Evolutionary conservation across 2,329 filamentous ascomycete genomes (phyloP), one percentile per base, ranked within the genome.

Genomic region (Neofusicoccum kwambonambiense): DNA sequence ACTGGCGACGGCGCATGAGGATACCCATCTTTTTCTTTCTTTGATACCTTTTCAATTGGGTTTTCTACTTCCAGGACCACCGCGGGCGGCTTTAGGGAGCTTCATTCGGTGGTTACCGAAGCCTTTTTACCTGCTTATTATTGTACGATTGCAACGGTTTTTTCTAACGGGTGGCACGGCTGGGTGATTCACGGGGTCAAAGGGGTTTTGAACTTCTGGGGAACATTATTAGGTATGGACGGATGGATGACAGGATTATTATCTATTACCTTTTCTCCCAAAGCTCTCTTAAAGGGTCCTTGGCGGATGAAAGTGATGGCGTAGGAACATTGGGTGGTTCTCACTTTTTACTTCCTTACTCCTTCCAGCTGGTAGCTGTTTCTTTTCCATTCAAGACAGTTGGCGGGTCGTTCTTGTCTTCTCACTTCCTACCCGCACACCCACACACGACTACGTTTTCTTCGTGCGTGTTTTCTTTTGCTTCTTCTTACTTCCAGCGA

Each of bases 121-220:
- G 31, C 42, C 17, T 37, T 60, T 47, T 47, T 19, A 34, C 41
- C 35, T 44, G 12, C 17, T 42, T 42, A 42, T 22, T 56, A 56
- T 45, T 60, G 56, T 60, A 60, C 56, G 56, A 60, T 60, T 22
- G 56, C 41, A 60, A 60, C 56, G 56, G 56, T 37, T 52, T 52
- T 17, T 60, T 47, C 42, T 47, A 19, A 60, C 41, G 56, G 54
- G 56, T 47, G 42, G 42, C 42, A 60, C 31, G 56, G 56, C 17
- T 47, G 15, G 42, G 56, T n/a, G 42, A 27, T 35, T 60, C 17
- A 62, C 37, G 58, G 57, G 58, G 37, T 62, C 45, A 31, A 42
- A 51, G 37, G 45, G 58, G 58, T 49, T 61, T 41, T 35, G 27
- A 37, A 42, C 22, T 51, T 50, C 42, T 50, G 44, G 45, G 19